These are phyloP conservation scores for Aspergillus persii DNA, from an alignment of 2,329 filamentous ascomycete species.

Conservation along the genomic window DNA sequence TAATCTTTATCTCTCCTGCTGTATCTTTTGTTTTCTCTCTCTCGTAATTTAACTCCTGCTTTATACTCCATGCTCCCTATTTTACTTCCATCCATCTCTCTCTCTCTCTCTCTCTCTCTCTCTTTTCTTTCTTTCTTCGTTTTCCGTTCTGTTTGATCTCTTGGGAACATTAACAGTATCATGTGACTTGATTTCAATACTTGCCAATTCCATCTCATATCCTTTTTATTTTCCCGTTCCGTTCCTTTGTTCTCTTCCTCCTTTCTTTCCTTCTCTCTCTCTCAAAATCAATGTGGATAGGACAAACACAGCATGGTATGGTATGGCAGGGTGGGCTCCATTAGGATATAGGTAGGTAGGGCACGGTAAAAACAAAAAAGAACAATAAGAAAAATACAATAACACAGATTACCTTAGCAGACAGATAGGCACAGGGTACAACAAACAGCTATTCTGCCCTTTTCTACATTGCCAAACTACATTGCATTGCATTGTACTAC, in stretches of 20 bases:
- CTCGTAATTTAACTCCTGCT: conserved; percentile 4
- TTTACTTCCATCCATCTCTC: conserved; percentile 5
- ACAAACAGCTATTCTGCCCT: too few relatives aligned
- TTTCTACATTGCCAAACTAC: too few relatives aligned
- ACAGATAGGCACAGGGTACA: too few relatives aligned
- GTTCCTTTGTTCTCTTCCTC: background rate
- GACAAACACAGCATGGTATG: background rate
- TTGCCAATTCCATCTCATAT: background rate
- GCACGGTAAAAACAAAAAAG: background rate
- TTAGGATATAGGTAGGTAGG: background rate
- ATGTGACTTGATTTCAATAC: background rate
- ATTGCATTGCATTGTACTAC: too few relatives aligned
- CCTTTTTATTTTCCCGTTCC: too few relatives aligned
- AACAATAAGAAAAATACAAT: background rate
- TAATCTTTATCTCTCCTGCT: conserved; percentile 3
- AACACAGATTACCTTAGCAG: too few relatives aligned
- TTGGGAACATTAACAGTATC: background rate
- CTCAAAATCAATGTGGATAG: background rate
- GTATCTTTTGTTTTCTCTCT: background rate
- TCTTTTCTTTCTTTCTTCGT: background rate
- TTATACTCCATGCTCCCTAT: background rate
- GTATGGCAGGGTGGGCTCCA: background rate
- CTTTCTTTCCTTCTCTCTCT: background rate
- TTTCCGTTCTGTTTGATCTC: background rate
- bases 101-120: background rate